These are phyloP conservation scores for Fomitopsis pulvina DNA, from an alignment of 768 basidiomycete species.

Conservation along the genomic window DNA sequence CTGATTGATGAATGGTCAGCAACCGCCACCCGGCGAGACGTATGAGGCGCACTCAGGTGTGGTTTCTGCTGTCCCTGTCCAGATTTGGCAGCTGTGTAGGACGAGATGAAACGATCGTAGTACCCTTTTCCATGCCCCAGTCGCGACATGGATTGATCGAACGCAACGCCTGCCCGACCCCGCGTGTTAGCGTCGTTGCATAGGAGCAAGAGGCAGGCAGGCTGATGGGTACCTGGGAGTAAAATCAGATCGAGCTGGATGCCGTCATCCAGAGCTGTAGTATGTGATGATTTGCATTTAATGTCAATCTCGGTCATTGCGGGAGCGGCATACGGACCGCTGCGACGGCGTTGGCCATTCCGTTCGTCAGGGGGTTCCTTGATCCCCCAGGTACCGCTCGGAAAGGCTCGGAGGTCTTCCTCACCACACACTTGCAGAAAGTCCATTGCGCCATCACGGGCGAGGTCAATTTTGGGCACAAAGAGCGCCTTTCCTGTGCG, in stretches of 20 bases:
- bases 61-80: conserved; percentile 39
- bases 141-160: conserved; percentile 60
- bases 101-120: conserved; percentile 67
- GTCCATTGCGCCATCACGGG: conserved; percentile 46
- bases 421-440: conserved; percentile 54
- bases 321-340: conserved; percentile 35
- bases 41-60: conserved; percentile 43
- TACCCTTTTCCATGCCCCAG: conserved; percentile 82
- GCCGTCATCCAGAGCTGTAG: conserved; percentile 30
- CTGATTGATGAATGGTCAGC: conserved; percentile 27
- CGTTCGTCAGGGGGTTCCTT: conserved; percentile 51
- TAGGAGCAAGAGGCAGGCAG: neutral
- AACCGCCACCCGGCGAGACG: conserved; percentile 4
- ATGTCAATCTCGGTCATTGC: conserved; percentile 7
- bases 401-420: conserved; percentile 52
- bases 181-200: neutral
- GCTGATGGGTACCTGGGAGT: conserved; percentile 46
- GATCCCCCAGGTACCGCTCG: conserved; percentile 68
- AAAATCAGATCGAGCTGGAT: conserved; percentile 56
- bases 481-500: conserved; percentile 55
- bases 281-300: conserved; percentile 7
- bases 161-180: conserved; percentile 53
- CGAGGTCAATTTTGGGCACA: conserved; percentile 55
- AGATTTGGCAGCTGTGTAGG: conserved; percentile 32
- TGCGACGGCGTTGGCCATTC: conserved; percentile 37